Conservation (phyloP, 2,329 filamentous ascomycete genomes). For the Aspergillus japonicus region DNA sequence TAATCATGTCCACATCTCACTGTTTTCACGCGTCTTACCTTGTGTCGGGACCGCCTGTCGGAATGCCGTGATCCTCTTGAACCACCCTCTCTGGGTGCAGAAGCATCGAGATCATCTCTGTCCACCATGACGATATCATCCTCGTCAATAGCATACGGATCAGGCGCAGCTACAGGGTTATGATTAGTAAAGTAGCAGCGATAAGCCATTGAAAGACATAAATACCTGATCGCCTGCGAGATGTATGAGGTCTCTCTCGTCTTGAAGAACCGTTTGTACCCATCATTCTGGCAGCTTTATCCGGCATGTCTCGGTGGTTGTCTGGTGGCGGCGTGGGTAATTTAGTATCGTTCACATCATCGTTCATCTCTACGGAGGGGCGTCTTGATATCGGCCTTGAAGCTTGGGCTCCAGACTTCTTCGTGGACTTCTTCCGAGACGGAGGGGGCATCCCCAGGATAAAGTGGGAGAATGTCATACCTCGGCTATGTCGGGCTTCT, state of each 20-base stretch:
- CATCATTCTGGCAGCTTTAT: conserved; percentile 79
- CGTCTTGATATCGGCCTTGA: conserved; percentile 61
- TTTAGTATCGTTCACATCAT: conserved; percentile 60
- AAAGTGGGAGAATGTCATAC: conserved; percentile 58
- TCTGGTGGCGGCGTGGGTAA: conserved; percentile 73
- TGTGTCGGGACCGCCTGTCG: conserved; percentile 38
- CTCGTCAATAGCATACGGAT: conserved; percentile 64
- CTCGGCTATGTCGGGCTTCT: conserved; percentile 56
- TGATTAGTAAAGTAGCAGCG: neutral
- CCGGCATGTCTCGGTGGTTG: conserved; percentile 61
- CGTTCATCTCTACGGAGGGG: conserved; percentile 65
- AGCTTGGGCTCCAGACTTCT: conserved; percentile 58
- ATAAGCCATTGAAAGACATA: conserved; percentile 1
- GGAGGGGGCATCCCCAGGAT: conserved; percentile 66
- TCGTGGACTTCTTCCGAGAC: conserved; percentile 63
- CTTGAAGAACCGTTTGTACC: conserved; percentile 52
- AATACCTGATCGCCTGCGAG: conserved; percentile 49
- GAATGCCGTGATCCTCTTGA: conserved; percentile 34
- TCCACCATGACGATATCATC: conserved; percentile 63
- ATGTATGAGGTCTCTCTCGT: conserved; percentile 49
- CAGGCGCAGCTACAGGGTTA: conserved; percentile 36
- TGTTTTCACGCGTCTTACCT: conserved; percentile 28
- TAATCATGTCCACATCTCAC: neutral
- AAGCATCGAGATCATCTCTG: conserved; percentile 40
- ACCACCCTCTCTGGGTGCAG: conserved; percentile 24